Evolutionary conservation across 2,329 filamentous ascomycete genomes (phyloP).

Genomic region (Fusarium falciforme): DNA sequence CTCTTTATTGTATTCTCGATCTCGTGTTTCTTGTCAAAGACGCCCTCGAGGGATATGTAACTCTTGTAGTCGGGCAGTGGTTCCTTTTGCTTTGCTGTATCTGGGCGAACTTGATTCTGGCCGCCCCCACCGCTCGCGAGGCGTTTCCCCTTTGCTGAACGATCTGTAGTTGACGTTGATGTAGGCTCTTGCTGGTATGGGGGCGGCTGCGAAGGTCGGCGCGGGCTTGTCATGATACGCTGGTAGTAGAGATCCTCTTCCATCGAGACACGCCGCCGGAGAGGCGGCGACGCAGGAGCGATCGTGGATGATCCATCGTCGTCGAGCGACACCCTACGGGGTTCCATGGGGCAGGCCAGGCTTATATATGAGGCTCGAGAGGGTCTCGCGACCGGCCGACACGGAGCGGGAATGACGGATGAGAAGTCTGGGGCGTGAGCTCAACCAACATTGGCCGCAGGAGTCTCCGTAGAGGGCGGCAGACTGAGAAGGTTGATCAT

Average conservation of each 20-base stretch:
- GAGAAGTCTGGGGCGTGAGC: conserved; percentile 41
- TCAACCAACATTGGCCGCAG: conserved; percentile 43
- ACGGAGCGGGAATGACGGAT: conserved; percentile 35
- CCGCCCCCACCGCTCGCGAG: conserved; percentile 37
- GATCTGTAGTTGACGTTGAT: conserved; percentile 23
- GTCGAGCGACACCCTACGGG: conserved; percentile 43
- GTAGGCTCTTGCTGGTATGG: conserved; percentile 53
- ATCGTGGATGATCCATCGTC: conserved; percentile 50
- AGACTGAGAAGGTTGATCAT: conserved; percentile 48
- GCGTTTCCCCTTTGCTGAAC: conserved; percentile 30
- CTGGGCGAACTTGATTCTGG: conserved; percentile 13
- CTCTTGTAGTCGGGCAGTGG: conserved; percentile 67
- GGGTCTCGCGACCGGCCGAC: conserved; percentile 36
- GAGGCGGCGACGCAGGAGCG: conserved; percentile 50
- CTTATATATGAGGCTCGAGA: conserved; percentile 42
- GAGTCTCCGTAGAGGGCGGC: conserved; percentile 51
- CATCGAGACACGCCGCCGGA: conserved; percentile 62
- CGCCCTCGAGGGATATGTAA: conserved; percentile 65
- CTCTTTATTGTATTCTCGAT: conserved; percentile 72
- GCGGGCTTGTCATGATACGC: conserved; percentile 60
- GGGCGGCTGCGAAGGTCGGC: conserved; percentile 60
- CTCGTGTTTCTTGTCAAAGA: conserved; percentile 74
- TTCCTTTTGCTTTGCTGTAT: conserved; percentile 53
- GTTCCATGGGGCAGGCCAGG: conserved; percentile 48
- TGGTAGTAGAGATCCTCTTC: conserved; percentile 67